These are phyloP conservation scores for Pseudodiploospora longispora DNA, from an alignment of 2,329 filamentous ascomycete species.

Conservation along the genomic window DNA sequence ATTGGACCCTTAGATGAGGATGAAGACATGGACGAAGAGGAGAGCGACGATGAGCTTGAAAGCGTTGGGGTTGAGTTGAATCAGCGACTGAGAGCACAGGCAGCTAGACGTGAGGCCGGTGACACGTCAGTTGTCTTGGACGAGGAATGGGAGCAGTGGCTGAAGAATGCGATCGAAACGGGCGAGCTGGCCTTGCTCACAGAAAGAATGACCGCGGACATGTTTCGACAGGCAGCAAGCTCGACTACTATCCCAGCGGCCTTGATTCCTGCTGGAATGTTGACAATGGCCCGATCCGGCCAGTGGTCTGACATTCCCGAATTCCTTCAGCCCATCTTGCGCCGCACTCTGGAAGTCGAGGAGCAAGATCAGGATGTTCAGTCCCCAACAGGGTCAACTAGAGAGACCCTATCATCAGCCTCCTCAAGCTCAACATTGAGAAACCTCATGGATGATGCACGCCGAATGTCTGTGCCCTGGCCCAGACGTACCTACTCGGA, in stretches of 20 bases:
- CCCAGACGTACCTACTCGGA: conserved; percentile 21
- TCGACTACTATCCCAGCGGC: conserved; percentile 21
- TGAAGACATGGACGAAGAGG: conserved; percentile 36
- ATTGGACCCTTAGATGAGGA: conserved; percentile 13
- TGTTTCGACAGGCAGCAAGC: conserved; percentile 21
- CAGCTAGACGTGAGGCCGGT: conserved; percentile 54
- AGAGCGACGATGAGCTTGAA: conserved; percentile 41
- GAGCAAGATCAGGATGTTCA: conserved; percentile 8
- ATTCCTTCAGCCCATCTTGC: conserved; percentile 44
- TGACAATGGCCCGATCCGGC: conserved; percentile 46
- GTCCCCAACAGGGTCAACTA: conserved; percentile 2
- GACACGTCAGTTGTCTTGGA: conserved; percentile 53
- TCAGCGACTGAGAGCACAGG: conserved; percentile 55
- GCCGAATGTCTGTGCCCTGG: conserved; percentile 2
- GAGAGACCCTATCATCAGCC: no score
- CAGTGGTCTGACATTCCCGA: conserved; percentile 52
- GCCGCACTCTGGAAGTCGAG: conserved; percentile 36
- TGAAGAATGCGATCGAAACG: conserved; percentile 61
- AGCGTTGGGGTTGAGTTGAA: conserved; percentile 57
- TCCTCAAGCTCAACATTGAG: no score
- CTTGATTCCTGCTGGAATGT: conserved; percentile 43
- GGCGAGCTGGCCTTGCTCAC: conserved; percentile 45
- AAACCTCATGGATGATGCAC: no score
- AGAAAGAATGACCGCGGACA: conserved; percentile 32
- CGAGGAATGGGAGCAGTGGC: conserved; percentile 67